These are phyloP conservation scores for Phlebiopsis flavidoalba DNA, from an alignment of 768 basidiomycete genomes.

Conservation along the genomic window DNA sequence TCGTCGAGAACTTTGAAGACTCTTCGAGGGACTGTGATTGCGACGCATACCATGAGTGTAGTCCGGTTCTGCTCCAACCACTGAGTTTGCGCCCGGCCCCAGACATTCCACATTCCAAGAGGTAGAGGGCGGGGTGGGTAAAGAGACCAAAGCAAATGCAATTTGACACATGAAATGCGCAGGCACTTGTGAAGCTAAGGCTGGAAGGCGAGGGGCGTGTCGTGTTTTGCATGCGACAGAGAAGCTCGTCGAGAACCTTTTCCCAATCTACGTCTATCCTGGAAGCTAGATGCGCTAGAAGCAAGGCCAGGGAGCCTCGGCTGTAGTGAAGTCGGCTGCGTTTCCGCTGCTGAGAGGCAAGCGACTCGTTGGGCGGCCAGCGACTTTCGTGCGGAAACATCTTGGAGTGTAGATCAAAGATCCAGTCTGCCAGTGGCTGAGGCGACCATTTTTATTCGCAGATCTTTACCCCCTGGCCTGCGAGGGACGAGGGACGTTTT, in stretches of 20 bases:
- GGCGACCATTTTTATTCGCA: not conserved
- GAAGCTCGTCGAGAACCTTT: conserved; percentile 31
- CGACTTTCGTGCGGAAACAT: conserved; percentile 40
- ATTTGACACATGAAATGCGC: not conserved
- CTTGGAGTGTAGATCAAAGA: conserved; percentile 5
- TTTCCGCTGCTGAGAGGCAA: not conserved
- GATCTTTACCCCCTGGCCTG: not conserved
- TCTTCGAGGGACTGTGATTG: conserved; percentile 33
- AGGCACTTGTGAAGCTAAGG: not conserved
- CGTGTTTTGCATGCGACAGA: conserved; percentile 18
- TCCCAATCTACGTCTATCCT: conserved; percentile 39
- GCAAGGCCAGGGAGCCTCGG: conserved; percentile 40
- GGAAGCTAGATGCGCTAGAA: conserved; percentile 35
- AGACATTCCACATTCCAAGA: not conserved
- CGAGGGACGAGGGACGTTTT: conserved; percentile 21
- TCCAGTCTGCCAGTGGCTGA: not conserved
- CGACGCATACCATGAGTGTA: conserved; percentile 35
- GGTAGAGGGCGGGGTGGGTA: not conserved
- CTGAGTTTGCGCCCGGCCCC: conserved; percentile 3
- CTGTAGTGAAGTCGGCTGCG: conserved; percentile 36
- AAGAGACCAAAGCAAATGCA: not conserved
- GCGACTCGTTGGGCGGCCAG: not conserved
- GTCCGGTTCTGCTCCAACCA: conserved; percentile 14
- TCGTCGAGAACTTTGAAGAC: conserved; percentile 24
- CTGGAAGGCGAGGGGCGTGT: no score